Percentiles rank a stretch among this genome's conserved stretches.
phyloP scores from a whole-genome alignment of 1,139 yeast species.

The Hansenula sp. region DNA sequence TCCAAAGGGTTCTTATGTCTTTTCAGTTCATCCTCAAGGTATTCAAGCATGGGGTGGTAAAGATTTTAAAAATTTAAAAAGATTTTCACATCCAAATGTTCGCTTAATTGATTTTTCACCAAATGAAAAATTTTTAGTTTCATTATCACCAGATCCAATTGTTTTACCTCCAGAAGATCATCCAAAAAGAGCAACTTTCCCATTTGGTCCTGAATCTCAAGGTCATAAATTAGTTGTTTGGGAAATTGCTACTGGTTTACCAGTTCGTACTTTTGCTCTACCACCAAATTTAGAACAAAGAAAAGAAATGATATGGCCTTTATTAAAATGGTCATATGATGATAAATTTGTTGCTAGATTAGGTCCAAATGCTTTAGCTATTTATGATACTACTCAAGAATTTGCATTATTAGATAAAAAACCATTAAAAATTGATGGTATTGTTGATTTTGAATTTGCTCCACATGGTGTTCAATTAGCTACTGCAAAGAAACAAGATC shows the following conservation, averaged over 20 bases:
- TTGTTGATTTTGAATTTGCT: slow-evolving; percentile 92
- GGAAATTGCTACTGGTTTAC: slow-evolving; percentile 83
- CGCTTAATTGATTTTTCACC: slow-evolving; percentile 91
- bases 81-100: slow-evolving; percentile 87
- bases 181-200: slow-evolving; percentile 62
- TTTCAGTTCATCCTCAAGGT: slow-evolving; percentile 92
- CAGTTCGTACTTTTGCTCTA: slow-evolving; percentile 85
- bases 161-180: slow-evolving; percentile 60
- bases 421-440: slow-evolving; percentile 76
- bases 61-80: slow-evolving; percentile 65
- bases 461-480: slow-evolving; percentile 79
- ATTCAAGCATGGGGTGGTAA: slow-evolving; percentile 96
- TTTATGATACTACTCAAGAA: slow-evolving; percentile 72
- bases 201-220: slow-evolving; percentile 82
- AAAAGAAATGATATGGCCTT: slow-evolving; percentile 90
- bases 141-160: slow-evolving; percentile 86
- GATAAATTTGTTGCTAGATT: slow-evolving; percentile 94
- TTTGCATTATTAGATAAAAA: slow-evolving; percentile 77
- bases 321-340: slow-evolving; percentile 93
- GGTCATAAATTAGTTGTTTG: slow-evolving; percentile 95
- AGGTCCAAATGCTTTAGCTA: slow-evolving; percentile 89
- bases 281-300: slow-evolving; percentile 71
- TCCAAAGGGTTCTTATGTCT: slow-evolving; percentile 86
- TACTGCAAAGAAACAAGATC: slow-evolving; percentile 42
- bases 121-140: slow-evolving; percentile 82